These are phyloP conservation scores for Thielaviopsis musarum DNA, from an alignment of 2,329 filamentous ascomycete species.

Conservation along the genomic window DNA sequence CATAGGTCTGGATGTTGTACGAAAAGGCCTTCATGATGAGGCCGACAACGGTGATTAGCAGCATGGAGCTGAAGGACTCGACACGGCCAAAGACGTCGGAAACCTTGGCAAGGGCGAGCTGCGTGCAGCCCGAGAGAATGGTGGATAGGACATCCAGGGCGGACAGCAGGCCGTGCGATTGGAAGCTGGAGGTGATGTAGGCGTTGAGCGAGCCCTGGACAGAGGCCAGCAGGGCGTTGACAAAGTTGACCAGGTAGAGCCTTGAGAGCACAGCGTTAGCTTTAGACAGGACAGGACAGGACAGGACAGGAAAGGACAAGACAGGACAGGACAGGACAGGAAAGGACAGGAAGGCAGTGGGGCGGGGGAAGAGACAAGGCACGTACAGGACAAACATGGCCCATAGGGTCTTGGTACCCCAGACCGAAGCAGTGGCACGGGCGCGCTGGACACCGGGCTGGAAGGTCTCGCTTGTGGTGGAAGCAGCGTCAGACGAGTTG, in stretches of 20 bases:
- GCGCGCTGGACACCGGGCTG: conserved; percentile 24
- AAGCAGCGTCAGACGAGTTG: conserved; percentile 14
- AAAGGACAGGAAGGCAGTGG: background rate
- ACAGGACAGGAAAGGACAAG: background rate
- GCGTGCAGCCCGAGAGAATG: conserved; percentile 23
- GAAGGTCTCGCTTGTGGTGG: conserved; percentile 15
- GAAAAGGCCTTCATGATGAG: conserved; percentile 48
- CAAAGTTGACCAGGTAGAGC: conserved; percentile 24
- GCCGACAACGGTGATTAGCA: conserved; percentile 30
- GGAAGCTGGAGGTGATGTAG: conserved; percentile 50
- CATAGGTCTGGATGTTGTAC: conserved; percentile 39
- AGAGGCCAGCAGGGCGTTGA: conserved; percentile 21
- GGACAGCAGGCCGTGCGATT: conserved; percentile 47
- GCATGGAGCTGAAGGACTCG: conserved; percentile 27
- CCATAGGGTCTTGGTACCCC: conserved; percentile 23
- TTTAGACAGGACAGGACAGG: background rate
- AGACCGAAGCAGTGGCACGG: conserved; percentile 24
- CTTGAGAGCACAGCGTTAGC: conserved; percentile 15
- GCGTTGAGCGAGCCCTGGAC: conserved; percentile 35
- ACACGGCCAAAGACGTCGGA: conserved; percentile 32
- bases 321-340: conserved; percentile 19
- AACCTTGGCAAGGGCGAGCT: conserved; percentile 29
- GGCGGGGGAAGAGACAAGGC: background rate
- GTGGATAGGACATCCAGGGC: conserved; percentile 45
- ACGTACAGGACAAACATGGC: conserved; percentile 24